Evolutionary conservation across 768 basidiomycete genomes (phyloP), one percentile per base, ranked within the genome.

Genomic region (Kwoniella newhampshirensis): DNA sequence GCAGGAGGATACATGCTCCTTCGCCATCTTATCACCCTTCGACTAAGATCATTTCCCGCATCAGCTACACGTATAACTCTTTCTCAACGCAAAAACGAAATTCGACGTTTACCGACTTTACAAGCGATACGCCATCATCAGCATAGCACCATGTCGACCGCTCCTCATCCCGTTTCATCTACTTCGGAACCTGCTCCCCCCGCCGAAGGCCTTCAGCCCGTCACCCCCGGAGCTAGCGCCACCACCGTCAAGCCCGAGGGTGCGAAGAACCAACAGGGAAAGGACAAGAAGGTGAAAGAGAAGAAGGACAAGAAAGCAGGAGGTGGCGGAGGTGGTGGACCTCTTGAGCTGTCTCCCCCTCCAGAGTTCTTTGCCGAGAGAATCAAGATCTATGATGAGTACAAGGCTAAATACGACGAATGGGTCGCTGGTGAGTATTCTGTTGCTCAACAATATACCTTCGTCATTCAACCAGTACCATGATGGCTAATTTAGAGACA

Each of bases 291-390:
- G 63, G 68, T 59, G 20, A 70, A 73, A 58, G 70, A 76, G 57
- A 68, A 69, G 62, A 75, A 77, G 66, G 70, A 68, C 25, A 71
- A 76, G 59, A 70, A 72, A 57, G 57, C 30, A 21, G 68, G 68
- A 54, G 60, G 43, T 23, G 67, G 64, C 37, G 68, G 59, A 40
- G 51, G 44, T 17, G 57, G 57, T 23, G 64, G 60, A 20, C 68
- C 68, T 2, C 54, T 75, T n/a, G 75, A 77, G 63, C 63, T 75
- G 30, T 61, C 43, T 23, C 93, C 93, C 17, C 82, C 80, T 4
- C 91, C 94, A 13, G 85, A 81, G 53, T 98, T 86, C 81, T 87
- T 98, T 78, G 87, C 87, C 64, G 87, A 88, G 75, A 86, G 94
- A 45, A 83, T 97, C 78, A 85, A 86, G 71, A 85, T 97, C 69